A percentile compares a stretch with the other conserved stretches of the same genome.
Conservation (phyloP, 164 flowering plant species). For the Euptelea pleiosperma region DNA sequence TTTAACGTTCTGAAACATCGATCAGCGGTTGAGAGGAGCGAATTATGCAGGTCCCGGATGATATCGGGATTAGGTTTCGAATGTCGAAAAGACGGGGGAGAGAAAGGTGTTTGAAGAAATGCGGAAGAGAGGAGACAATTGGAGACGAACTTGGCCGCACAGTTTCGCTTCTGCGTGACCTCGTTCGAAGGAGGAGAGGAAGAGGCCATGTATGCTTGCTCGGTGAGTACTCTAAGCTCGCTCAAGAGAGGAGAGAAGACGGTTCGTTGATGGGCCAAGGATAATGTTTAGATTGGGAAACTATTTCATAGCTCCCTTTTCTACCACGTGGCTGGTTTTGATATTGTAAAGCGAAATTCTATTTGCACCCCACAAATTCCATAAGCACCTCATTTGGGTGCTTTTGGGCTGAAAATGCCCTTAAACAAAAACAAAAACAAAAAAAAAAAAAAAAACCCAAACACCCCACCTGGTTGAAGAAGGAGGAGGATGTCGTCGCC, state of each 20-base stretch:
- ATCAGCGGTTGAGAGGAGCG: slow-evolving; percentile 30
- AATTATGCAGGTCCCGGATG: slow-evolving; percentile 17
- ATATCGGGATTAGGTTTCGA: slow-evolving; percentile 4
- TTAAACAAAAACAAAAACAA: too few species aligned
- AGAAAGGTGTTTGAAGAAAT: slow-evolving; percentile 17
- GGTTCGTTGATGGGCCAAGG: neutral
- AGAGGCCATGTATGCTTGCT: slow-evolving; percentile 4
- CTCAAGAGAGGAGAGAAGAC: neutral
- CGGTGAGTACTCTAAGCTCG: too few species aligned
- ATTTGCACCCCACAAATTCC: too few species aligned
- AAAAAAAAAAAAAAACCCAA: too few species aligned
- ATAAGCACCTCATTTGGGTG: too few species aligned
- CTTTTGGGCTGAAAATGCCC: too few species aligned
- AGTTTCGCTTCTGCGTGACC: neutral
- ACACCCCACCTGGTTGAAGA: too few species aligned
- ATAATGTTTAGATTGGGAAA: too few species aligned
- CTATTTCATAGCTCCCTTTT: too few species aligned
- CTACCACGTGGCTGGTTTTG: too few species aligned
- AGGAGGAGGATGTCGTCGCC: too few species aligned
- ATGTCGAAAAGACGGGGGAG: slow-evolving; percentile 6
- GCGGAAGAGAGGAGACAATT: slow-evolving; percentile 10
- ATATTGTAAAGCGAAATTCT: too few species aligned
- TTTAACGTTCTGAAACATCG: slow-evolving; percentile 26
- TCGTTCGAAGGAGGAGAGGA: neutral
- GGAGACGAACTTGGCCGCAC: slow-evolving; percentile 2